Conservation (phyloP, 2,329 filamentous ascomycete genomes). For the Diaporthe velutina region DNA sequence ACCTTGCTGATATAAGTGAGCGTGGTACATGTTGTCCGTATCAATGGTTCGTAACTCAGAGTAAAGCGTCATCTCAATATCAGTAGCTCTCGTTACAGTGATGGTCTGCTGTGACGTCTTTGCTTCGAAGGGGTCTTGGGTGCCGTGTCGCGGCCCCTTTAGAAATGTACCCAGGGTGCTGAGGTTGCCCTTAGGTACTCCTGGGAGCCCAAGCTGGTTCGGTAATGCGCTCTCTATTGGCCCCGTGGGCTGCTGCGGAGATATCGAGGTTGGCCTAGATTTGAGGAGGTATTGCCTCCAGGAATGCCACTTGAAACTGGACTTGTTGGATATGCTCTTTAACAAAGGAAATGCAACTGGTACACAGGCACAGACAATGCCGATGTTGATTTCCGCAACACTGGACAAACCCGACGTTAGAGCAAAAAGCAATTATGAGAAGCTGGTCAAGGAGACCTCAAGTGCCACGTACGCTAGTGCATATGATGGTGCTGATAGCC, state of each 20-base stretch:
- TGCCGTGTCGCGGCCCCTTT: background rate
- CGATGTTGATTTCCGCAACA: background rate
- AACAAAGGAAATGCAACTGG: background rate
- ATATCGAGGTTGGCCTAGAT: background rate
- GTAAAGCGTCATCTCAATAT: background rate
- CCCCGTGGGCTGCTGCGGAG: background rate
- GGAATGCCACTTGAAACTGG: background rate
- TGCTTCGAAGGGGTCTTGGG: background rate
- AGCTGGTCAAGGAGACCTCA: background rate
- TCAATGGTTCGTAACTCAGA: background rate
- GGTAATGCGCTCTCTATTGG: background rate
- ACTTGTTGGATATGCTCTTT: background rate
- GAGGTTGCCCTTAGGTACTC: background rate
- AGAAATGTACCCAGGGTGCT: background rate
- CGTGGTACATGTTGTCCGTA: background rate
- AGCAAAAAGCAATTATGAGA: background rate
- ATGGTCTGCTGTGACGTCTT: background rate
- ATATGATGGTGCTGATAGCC: background rate
- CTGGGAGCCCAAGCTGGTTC: background rate
- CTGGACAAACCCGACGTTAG: background rate
- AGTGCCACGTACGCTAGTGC: background rate
- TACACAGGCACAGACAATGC: constrained; percentile 9
- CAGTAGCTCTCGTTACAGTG: background rate
- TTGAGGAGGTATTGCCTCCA: constrained; percentile 1
- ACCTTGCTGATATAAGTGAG: constrained; percentile 8